phyloP scores from a whole-genome alignment of 371 early-diverging fungal species.

The Basidiobolus meristosporus region DNA sequence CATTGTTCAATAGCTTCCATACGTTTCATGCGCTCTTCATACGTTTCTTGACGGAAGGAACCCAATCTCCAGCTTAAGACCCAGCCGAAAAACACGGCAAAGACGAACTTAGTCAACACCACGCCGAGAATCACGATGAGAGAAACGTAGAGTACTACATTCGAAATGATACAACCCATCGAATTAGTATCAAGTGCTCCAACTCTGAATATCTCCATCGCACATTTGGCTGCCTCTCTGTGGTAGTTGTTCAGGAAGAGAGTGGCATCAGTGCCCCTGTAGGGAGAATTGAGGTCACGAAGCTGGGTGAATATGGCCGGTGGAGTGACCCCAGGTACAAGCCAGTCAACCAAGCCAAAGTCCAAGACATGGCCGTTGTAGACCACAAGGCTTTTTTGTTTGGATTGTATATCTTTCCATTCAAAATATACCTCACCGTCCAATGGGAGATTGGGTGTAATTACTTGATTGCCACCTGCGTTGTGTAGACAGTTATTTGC shows the following conservation, averaged over 20 bases:
- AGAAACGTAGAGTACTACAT: slow-evolving; percentile 55
- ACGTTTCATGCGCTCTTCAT: slow-evolving; percentile 29
- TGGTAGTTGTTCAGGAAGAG: too few relatives aligned
- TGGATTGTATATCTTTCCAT: slow-evolving; percentile 51
- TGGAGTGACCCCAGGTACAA: too few relatives aligned
- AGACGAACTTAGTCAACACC: slow-evolving; percentile 53
- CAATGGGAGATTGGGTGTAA: slow-evolving; percentile 10
- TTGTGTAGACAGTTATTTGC: too few relatives aligned
- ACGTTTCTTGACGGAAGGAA: too few relatives aligned
- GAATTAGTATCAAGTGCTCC: slow-evolving; percentile 55
- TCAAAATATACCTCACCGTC: slow-evolving; percentile 44
- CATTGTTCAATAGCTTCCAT: slow-evolving; percentile 34
- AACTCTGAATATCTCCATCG: slow-evolving; percentile 47
- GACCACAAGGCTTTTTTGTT: slow-evolving; percentile 29
- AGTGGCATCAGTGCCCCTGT: too few relatives aligned
- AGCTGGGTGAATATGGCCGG: too few relatives aligned
- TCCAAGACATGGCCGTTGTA: slow-evolving; percentile 62
- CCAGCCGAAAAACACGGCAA: slow-evolving; percentile 74
- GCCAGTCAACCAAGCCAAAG: slow-evolving; percentile 8
- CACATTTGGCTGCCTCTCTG: too few relatives aligned
- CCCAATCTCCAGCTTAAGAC: slow-evolving; percentile 51
- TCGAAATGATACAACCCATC: slow-evolving; percentile 69
- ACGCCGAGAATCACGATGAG: too few relatives aligned
- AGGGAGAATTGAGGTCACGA: too few relatives aligned
- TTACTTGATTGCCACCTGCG: neutral